phyloP scores from a whole-genome alignment of 106 monocot species.

The Dendrobium officinale region DNA sequence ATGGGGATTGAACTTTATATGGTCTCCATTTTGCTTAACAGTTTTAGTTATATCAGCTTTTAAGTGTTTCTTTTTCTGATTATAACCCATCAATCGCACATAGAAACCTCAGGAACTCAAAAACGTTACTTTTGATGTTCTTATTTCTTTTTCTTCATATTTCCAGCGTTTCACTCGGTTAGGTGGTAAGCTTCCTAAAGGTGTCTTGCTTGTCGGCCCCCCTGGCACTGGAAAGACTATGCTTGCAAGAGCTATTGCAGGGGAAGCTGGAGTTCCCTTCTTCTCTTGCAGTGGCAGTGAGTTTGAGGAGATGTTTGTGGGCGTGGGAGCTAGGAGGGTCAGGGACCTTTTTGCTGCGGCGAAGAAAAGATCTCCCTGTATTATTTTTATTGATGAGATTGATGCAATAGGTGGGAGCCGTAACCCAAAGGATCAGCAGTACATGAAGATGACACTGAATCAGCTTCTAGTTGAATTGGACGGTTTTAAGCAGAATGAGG shows the following conservation, averaged over 20 bases:
- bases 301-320: slow-evolving; percentile 99
- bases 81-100: too few species aligned
- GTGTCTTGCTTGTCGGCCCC: slow-evolving; percentile 93
- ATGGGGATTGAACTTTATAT: too few species aligned
- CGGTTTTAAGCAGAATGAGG: slow-evolving; percentile 99
- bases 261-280: slow-evolving; percentile 98
- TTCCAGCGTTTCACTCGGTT: slow-evolving; percentile 93
- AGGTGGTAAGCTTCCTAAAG: slow-evolving; percentile 97
- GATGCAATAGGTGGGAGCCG: slow-evolving; percentile 99
- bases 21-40: too few species aligned
- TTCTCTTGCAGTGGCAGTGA: slow-evolving; percentile 99
- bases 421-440: slow-evolving; percentile 98
- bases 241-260: slow-evolving; percentile 97
- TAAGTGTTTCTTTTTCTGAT: too few species aligned
- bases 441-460: slow-evolving; percentile 99
- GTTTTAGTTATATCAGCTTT: too few species aligned
- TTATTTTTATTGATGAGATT: slow-evolving; percentile 98
- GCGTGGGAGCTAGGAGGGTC: slow-evolving; percentile 92
- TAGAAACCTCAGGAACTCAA: too few species aligned
- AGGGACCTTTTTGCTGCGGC: slow-evolving; percentile 91
- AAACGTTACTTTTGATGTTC: too few species aligned
- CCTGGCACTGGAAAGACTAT: slow-evolving; percentile 99
- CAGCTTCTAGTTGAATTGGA: slow-evolving; percentile 97
- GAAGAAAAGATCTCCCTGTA: slow-evolving; percentile 94
- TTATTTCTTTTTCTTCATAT: too few species aligned